A percentile compares a stretch with the other conserved stretches of the same genome.
These are phyloP conservation scores for Ensete ventricosum DNA, from an alignment of 176 grass and related monocot species.

Conservation along the genomic window DNA sequence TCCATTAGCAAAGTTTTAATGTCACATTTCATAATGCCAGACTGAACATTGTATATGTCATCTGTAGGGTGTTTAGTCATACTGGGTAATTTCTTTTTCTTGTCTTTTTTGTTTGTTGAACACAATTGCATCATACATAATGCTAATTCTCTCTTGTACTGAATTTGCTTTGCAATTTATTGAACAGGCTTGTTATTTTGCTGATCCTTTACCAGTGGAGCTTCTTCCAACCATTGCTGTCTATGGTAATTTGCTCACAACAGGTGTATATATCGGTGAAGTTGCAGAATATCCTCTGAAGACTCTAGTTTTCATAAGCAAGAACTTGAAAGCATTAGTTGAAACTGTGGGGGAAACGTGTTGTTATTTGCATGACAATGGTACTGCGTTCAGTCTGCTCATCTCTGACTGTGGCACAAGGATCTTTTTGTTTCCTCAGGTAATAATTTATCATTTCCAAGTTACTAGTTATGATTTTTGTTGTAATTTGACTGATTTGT, in stretches of 20 bases:
- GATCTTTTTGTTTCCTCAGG: conserved; percentile 57
- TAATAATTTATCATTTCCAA: background rate
- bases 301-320: conserved; percentile 41
- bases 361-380: conserved; percentile 20
- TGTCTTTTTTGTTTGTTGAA: background rate
- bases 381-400: conserved; percentile 35
- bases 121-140: background rate
- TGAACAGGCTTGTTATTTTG: conserved; percentile 58
- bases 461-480: background rate
- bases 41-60: no score
- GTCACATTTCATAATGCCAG: no score
- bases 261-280: conserved; percentile 35
- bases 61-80: no score
- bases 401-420: conserved; percentile 45
- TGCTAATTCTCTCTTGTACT: background rate
- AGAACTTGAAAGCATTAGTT: conserved; percentile 24
- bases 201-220: conserved; percentile 57
- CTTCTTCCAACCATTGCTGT: conserved; percentile 30
- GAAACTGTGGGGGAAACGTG: conserved; percentile 35
- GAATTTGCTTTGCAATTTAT: conserved; percentile 8
- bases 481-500: background rate
- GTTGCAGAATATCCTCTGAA: conserved; percentile 53
- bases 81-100: no score
- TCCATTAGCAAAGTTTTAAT: no score
- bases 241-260: conserved; percentile 23